These are phyloP conservation scores for Aspergillus sp. DNA, from an alignment of 2,329 filamentous ascomycete species.

Conservation along the genomic window DNA sequence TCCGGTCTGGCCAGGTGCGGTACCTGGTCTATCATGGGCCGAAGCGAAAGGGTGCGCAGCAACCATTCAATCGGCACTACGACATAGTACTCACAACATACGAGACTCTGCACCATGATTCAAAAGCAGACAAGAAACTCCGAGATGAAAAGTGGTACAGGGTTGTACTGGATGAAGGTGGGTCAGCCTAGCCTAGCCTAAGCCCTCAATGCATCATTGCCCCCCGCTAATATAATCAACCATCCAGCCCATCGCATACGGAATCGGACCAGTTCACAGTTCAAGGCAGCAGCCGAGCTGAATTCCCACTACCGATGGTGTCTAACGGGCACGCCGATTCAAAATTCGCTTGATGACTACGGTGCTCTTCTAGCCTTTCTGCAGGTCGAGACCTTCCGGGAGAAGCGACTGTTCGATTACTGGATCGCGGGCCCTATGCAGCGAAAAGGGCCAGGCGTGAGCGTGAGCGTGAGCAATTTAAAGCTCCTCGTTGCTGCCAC, in stretches of 20 bases:
- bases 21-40: conserved; percentile 5
- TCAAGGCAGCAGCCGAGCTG: neutral
- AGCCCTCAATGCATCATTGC: no score
- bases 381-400: neutral
- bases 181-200: no score
- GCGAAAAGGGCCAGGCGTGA: neutral
- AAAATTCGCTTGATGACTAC: conserved; percentile 1
- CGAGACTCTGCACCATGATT: neutral
- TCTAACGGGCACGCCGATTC: conserved; percentile 5
- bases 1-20: neutral
- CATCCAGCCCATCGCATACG: conserved; percentile 7
- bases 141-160: neutral
- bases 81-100: conserved; percentile 9
- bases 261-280: neutral
- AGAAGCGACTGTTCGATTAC: neutral
- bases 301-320: conserved; percentile 3
- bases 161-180: conserved; percentile 10
- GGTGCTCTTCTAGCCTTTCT: neutral
- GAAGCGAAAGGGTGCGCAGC: neutral
- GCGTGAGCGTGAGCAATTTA: neutral
- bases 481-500: neutral
- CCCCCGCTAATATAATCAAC: neutral
- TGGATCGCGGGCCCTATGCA: neutral
- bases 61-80: neutral
- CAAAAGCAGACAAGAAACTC: neutral